These are phyloP conservation scores for Paraphoma chrysanthemicola DNA, from an alignment of 2,329 filamentous ascomycete genomes.

Conservation along the genomic window DNA sequence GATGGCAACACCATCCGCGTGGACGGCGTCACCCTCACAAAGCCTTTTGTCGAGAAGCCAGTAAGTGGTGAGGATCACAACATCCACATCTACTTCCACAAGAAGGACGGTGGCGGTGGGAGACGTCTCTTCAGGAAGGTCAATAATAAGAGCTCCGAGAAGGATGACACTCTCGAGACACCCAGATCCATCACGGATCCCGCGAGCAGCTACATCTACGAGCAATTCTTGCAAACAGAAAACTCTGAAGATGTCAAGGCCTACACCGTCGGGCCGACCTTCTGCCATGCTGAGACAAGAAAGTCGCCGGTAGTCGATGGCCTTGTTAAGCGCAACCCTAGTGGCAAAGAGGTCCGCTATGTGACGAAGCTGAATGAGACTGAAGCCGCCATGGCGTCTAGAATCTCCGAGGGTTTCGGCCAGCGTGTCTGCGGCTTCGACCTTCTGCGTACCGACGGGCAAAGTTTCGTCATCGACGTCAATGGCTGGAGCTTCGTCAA, in stretches of 20 bases:
- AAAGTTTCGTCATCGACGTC: constrained; percentile 97
- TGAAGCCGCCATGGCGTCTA: constrained; percentile 85
- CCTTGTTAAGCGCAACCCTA: constrained; percentile 91
- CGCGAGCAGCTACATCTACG: constrained; percentile 88
- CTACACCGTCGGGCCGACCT: constrained; percentile 91
- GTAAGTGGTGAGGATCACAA: constrained; percentile 99
- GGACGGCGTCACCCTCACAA: constrained; percentile 80
- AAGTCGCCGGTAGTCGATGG: constrained; percentile 98
- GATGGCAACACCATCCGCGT: constrained; percentile 88
- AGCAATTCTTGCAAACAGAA: constrained; percentile 95
- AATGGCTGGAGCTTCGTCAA: constrained; percentile 99
- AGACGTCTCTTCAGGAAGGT: constrained; percentile 94
- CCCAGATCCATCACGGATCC: constrained; percentile 84
- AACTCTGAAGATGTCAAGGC: constrained; percentile 99
- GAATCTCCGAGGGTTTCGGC: constrained; percentile 89
- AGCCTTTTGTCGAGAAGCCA: constrained; percentile 98
- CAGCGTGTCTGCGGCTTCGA: constrained; percentile 97
- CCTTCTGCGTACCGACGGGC: constrained; percentile 82
- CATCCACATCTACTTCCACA: constrained; percentile 96
- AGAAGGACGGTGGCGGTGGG: constrained; percentile 84
- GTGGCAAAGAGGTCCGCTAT: constrained; percentile 96
- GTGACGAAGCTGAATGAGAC: constrained; percentile 83
- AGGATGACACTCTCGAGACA: constrained; percentile 75
- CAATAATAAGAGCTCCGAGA: constrained; percentile 98
- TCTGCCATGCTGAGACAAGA: constrained; percentile 95